A percentile compares a stretch with the other conserved stretches of the same genome.
These are phyloP conservation scores for Colletotrichum australisinense DNA, from an alignment of 2,329 filamentous ascomycete species.

Conservation along the genomic window DNA sequence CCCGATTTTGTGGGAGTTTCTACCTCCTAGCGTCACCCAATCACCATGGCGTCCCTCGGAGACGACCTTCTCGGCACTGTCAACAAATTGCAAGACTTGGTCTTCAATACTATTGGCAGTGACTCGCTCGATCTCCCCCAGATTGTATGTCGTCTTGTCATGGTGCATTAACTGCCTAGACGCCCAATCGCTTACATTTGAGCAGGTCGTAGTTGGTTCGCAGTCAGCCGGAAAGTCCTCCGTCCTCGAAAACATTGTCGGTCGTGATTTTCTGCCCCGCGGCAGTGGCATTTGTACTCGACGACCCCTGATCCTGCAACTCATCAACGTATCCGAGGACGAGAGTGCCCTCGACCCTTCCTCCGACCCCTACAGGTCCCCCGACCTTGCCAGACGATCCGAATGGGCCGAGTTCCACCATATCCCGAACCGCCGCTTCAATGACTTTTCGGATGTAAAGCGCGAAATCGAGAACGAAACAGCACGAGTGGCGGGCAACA, in stretches of 20 bases:
- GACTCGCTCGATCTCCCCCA: conserved; percentile 97
- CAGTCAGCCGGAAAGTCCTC: conserved; percentile 99
- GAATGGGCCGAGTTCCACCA: conserved; percentile 98
- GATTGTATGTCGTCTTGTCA: conserved; percentile 76
- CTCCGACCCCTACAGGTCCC: conserved; percentile 80
- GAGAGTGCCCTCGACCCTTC: conserved; percentile 73
- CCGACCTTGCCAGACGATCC: conserved; percentile 73
- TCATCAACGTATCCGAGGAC: conserved; percentile 91
- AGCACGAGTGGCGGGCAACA: conserved; percentile 88
- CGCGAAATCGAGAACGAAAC: conserved; percentile 98
- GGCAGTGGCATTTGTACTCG: conserved; percentile 97
- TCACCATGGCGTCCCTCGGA: conserved; percentile 88
- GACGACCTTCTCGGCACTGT: conserved; percentile 95
- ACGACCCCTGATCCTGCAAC: conserved; percentile 92
- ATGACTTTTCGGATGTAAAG: conserved; percentile 93
- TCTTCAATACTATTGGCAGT: conserved; percentile 99
- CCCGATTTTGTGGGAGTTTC: neutral
- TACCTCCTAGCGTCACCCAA: conserved; percentile 23
- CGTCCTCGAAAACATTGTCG: conserved; percentile 98
- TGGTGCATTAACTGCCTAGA: neutral
- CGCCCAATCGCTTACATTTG: conserved; percentile 1
- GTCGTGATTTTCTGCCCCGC: conserved; percentile 94
- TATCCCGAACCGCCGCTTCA: conserved; percentile 88
- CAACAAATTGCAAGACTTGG: conserved; percentile 98
- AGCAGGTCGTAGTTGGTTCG: conserved; percentile 94